Evolutionary conservation across 805 yeast species (phyloP), one percentile per base, ranked within the genome.

Genomic region (Nakazawaea ernobii): DNA sequence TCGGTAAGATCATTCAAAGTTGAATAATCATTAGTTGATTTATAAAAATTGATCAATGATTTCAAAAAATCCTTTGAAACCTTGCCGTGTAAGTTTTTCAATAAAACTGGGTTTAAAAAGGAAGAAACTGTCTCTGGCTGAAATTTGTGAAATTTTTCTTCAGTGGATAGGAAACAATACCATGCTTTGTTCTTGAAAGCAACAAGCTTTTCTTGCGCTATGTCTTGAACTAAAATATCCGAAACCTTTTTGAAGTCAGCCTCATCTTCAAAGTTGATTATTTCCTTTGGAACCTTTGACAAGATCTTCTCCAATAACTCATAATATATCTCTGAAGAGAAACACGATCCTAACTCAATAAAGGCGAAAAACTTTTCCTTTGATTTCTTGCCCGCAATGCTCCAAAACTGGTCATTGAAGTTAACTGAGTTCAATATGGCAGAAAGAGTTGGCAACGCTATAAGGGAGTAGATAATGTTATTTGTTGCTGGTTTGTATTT

Each of bases 401-500:
- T 62, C 83, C 88, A 82, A 42, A 84, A 68, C 28, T 68, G 74
- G 14, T 72, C 67, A 51, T 77, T 75, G 38, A 70, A 62, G n/a
- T 61, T 59, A 13, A 77, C 70, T 27, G 83, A 53, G 0, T 65
- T 54, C 3, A 68, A 61, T 32, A 84, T 55, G 0, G 80, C 66
- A 11, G 73, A 70, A 53, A 84, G 54, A 10, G 82, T 71, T 11
- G 75, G 73, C 1, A 79, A 56, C 1, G 80, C 63, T 1, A 75
- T 49, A 6, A 69, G 55, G 0, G 84, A 69, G 52, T 76, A 77
- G 2, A 75, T 52, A 2, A 77, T 53, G 6, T 66, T 60, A 36
- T 70, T 70, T 35, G 50, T 39, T 1, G 44, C 47, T 20, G 61
- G 53, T 37, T 62, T 63, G 29, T 74, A 49, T 40, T 70, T 75